Evolutionary conservation across 2,329 filamentous ascomycete species (phyloP).

Genomic region (Stachybotrys elegans): DNA sequence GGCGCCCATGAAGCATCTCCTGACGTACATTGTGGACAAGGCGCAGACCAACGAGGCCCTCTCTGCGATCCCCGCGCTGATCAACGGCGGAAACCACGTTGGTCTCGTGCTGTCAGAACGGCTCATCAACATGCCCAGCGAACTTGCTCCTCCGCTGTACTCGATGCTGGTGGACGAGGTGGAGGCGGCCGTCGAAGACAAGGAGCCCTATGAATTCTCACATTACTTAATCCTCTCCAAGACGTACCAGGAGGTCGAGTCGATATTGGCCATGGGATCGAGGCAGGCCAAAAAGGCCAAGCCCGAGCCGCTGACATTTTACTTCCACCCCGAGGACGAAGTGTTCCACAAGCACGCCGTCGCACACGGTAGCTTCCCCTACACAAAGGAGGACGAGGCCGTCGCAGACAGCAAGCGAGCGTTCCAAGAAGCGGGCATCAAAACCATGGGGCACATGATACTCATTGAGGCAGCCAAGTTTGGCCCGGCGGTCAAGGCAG

Average conservation of each 20-base stretch:
- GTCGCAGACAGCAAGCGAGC: constrained; percentile 87
- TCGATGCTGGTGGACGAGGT: constrained; percentile 91
- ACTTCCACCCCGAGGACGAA: constrained; percentile 96
- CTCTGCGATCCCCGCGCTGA: constrained; percentile 50
- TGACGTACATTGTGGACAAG: constrained; percentile 62
- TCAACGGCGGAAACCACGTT: constrained; percentile 54
- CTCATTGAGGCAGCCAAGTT: constrained; percentile 79
- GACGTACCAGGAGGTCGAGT: constrained; percentile 85
- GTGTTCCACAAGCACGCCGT: constrained; percentile 71
- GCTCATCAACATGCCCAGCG: constrained; percentile 92
- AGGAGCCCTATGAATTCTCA: constrained; percentile 87
- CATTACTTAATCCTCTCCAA: constrained; percentile 91
- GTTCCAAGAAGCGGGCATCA: constrained; percentile 90
- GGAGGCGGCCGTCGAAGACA: constrained; percentile 78
- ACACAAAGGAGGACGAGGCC: constrained; percentile 74
- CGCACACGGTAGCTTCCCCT: constrained; percentile 67
- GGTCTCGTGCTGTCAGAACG: constrained; percentile 88
- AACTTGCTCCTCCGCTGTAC: constrained; percentile 92
- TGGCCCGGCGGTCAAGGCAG: constrained; percentile 66
- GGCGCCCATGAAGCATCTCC: constrained; percentile 64
- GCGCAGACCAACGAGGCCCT: constrained; percentile 50
- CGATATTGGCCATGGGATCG: constrained; percentile 64
- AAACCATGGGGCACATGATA: constrained; percentile 77
- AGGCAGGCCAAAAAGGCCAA: constrained; percentile 61
- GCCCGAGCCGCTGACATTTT: constrained; percentile 62